phyloP scores from a whole-genome alignment of 177 flowering plant species.

The Vitis hybrid region DNA sequence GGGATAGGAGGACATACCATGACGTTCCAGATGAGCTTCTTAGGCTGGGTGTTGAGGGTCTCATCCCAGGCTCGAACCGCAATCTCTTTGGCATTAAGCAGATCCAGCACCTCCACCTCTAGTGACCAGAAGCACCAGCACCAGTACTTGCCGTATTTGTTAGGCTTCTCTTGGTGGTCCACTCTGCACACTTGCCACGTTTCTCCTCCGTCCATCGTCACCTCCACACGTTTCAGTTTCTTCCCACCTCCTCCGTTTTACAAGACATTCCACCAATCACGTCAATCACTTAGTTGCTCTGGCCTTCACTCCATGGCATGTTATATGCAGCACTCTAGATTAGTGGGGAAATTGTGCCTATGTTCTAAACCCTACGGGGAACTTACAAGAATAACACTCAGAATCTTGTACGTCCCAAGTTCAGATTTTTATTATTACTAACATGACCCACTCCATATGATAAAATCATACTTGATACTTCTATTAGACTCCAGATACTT shows the following conservation, averaged over 20 bases:
- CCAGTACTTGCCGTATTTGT: constrained; percentile 85
- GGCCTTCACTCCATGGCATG: too few relatives aligned
- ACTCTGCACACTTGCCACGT: constrained; percentile 22
- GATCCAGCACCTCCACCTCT: constrained; percentile 79
- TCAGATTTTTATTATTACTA: too few relatives aligned
- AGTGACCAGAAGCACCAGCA: constrained; percentile 99
- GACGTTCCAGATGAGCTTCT: constrained; percentile 93
- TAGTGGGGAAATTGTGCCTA: too few relatives aligned
- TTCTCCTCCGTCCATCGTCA: constrained; percentile 92
- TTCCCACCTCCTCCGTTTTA: constrained; percentile 72
- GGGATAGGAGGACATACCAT: constrained; percentile 46
- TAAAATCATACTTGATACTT: too few relatives aligned
- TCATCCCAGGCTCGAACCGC: constrained; percentile 98
- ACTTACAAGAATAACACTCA: too few relatives aligned
- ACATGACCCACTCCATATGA: too few relatives aligned
- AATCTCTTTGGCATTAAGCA: constrained; percentile 78
- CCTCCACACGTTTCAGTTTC: constrained; percentile 93
- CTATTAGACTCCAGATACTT: too few relatives aligned
- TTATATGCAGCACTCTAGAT: too few relatives aligned
- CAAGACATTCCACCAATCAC: too few relatives aligned
- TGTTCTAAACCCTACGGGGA: too few relatives aligned
- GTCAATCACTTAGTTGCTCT: too few relatives aligned
- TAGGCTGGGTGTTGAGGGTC: constrained; percentile 92
- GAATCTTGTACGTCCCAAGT: too few relatives aligned
- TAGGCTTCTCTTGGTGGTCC: constrained; percentile 83